Evolutionary conservation across 441 rosid species (phyloP).

Genomic region (Oxalis stricta): DNA sequence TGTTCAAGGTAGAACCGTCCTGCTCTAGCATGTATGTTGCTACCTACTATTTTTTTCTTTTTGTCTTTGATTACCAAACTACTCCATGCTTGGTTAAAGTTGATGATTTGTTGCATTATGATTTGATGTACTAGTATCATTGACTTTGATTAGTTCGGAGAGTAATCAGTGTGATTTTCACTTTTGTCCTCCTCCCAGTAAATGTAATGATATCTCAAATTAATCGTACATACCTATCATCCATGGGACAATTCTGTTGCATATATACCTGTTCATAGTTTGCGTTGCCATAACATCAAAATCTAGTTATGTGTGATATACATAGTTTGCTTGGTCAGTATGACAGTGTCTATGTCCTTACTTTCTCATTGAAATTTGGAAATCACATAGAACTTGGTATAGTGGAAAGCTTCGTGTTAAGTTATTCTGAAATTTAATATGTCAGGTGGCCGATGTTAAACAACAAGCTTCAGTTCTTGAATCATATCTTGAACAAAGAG

Average conservation of each 20-base stretch:
- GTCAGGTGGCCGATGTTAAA: conserved; percentile 51
- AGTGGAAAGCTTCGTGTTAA: background rate
- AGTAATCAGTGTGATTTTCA: too few relatives aligned
- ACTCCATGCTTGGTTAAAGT: too few relatives aligned
- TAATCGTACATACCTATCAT: too few relatives aligned
- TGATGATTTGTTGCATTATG: too few relatives aligned
- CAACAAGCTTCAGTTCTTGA: conserved; percentile 59
- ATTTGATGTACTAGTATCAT: too few relatives aligned
- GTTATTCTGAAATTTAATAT: conserved; percentile 6
- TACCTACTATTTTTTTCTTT: too few relatives aligned
- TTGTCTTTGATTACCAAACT: too few relatives aligned
- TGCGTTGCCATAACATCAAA: background rate
- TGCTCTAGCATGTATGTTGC: background rate
- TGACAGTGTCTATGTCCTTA: background rate
- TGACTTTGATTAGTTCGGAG: too few relatives aligned
- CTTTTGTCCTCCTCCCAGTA: too few relatives aligned
- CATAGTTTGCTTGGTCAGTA: background rate
- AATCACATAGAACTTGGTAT: background rate
- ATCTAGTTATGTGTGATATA: background rate
- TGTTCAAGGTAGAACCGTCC: background rate
- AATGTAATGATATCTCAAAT: too few relatives aligned
- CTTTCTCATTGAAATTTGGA: background rate
- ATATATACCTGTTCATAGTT: too few relatives aligned
- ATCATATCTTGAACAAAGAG: conserved; percentile 85
- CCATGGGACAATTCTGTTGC: too few relatives aligned